Evolutionary conservation across 495 filamentous ascomycete species (phyloP), one percentile per base, ranked within the genome.

Genomic region (Aspergillus wentii): DNA sequence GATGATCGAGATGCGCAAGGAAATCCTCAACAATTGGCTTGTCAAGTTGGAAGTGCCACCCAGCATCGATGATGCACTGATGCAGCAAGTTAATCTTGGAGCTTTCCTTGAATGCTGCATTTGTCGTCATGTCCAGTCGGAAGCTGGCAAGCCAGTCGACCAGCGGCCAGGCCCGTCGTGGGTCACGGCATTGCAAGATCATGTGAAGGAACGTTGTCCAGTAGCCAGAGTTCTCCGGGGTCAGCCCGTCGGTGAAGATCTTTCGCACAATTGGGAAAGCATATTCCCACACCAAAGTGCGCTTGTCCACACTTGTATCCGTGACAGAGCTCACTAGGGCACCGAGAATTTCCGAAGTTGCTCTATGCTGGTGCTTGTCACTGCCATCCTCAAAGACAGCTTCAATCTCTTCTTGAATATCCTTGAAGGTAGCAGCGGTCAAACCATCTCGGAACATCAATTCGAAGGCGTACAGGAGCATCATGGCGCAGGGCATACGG

Each of bases 101-200:
- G 40, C 90, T 96, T 51, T 99, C 94, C 61, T 99, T 99, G 75
- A 99, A 99, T 8, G 92, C 92, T 4, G 92, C 92, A 59, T 97
- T 95, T 1, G 91, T 95, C 16, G 78, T 65, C 84, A 95, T 91
- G 51, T 99, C 92, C 14, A 99, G 69, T 21, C 86, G 76, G 75
- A 95, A 96, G 42, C 80, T 78, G 9, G 81, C 79, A 22, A 99
- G 73, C 70, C 81, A 85, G 43, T 90, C 84, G 17, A 94, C 75
- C 38, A 99, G 68, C 35, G 94, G 94, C 75, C 83, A 88, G 3
- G 79, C 78, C 35, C 91, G 77, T 42, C 92, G 74, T 13, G 92
- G 89, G 59, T 99, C 92, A 41, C 88, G 91, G 23, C 76, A 78
- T 54, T 83, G 78, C 30, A 94, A 66, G 19, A 89, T 76, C 59